Evolutionary conservation across 805 yeast genomes (phyloP).

Genomic region (Candida coleopterorum): DNA sequence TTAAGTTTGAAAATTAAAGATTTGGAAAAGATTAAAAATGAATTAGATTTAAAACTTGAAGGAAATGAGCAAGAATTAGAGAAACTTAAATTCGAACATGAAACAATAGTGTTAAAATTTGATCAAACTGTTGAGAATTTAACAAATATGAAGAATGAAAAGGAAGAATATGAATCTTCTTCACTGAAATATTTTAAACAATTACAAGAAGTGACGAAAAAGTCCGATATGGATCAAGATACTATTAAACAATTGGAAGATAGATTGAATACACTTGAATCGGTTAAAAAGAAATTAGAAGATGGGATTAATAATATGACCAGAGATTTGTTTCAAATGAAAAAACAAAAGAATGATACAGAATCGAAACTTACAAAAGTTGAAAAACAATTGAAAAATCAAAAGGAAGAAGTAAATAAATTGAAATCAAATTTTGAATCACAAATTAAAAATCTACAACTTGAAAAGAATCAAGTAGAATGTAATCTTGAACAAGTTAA

Average conservation of each 20-base stretch:
- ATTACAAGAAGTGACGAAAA: constrained; percentile 26
- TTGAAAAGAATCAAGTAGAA: constrained; percentile 21
- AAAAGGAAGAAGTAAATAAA: constrained; percentile 31
- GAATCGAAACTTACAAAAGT: constrained; percentile 38
- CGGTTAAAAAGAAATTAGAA: constrained; percentile 63
- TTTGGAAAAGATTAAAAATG: constrained; percentile 13
- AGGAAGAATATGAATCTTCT: constrained; percentile 24
- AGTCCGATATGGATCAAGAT: constrained; percentile 20
- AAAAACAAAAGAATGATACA: constrained; percentile 52
- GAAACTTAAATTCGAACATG: constrained; percentile 18
- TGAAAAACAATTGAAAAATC: constrained; percentile 36
- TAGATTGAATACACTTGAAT: constrained; percentile 28
- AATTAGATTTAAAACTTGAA: constrained; percentile 12
- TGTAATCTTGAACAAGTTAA: constrained; percentile 11
- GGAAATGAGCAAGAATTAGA: constrained; percentile 13
- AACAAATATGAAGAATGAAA: constrained; percentile 23
- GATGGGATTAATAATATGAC: constrained; percentile 89
- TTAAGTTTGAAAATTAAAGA: constrained; percentile 16
- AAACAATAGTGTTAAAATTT: constrained; percentile 15
- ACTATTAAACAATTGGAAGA: constrained; percentile 22
- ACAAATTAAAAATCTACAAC: constrained; percentile 16
- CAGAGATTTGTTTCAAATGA: constrained; percentile 66
- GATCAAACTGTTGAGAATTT: constrained; percentile 18
- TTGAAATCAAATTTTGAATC: constrained; percentile 18
- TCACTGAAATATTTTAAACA: constrained; percentile 28